Percentiles rank a stretch among this genome's conserved stretches.
Evolutionary conservation across 192 early-diverging fungal species (phyloP).

Genomic region (Jimgerdemannia flammicorona): DNA sequence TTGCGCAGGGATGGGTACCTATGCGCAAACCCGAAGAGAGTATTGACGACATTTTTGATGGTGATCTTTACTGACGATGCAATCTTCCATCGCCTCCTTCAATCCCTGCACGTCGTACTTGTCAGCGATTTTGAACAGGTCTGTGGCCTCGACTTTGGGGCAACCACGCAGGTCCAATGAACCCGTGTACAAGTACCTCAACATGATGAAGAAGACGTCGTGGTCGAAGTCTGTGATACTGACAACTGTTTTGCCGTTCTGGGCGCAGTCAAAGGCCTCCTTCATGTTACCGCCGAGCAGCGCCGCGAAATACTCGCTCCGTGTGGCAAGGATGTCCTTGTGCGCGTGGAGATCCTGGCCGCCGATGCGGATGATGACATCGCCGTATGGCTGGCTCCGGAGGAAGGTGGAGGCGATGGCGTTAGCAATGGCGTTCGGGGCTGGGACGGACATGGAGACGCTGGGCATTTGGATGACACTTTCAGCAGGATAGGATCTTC

Average conservation of each 20-base stretch:
- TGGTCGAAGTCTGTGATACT: background rate
- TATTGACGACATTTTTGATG: background rate
- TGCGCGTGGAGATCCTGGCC: background rate
- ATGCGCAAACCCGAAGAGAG: background rate
- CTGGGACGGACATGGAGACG: too few species aligned
- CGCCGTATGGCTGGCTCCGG: background rate
- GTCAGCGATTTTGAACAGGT: background rate
- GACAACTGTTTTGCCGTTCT: background rate
- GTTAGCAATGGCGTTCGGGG: background rate
- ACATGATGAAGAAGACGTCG: background rate
- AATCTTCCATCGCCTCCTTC: background rate
- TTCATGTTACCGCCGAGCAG: background rate
- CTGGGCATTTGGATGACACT: background rate
- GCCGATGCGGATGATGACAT: background rate
- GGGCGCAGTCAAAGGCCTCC: background rate
- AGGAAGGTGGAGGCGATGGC: background rate
- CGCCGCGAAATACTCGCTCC: background rate
- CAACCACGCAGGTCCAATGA: background rate
- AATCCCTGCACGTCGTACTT: background rate
- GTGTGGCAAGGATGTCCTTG: background rate
- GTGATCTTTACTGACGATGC: background rate
- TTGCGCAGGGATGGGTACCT: background rate
- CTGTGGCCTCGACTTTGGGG: background rate
- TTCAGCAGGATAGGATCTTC: too few species aligned
- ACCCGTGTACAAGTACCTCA: background rate